Conservation (phyloP, 371 early-diverging fungal genomes). For the Mortierella sp. region DNA sequence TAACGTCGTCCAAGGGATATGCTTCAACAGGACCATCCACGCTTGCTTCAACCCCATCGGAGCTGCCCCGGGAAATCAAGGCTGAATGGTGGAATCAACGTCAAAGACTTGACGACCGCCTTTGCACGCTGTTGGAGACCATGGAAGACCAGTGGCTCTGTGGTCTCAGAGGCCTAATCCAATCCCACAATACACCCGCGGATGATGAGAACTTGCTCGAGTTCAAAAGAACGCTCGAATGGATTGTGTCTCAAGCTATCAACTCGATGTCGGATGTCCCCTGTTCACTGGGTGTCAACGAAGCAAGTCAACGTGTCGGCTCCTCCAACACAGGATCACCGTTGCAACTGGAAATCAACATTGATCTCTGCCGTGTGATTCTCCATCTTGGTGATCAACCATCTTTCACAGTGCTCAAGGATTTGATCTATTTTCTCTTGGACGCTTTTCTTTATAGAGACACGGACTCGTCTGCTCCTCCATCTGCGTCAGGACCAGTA, state of each 20-base stretch:
- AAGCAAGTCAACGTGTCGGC: not conserved
- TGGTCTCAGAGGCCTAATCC: conserved; percentile 71
- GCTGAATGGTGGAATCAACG: conserved; percentile 84
- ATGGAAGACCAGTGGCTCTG: conserved; percentile 87
- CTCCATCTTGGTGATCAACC: conserved; percentile 67
- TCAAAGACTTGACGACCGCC: conserved; percentile 69
- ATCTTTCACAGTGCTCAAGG: conserved; percentile 64
- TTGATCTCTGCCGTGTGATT: conserved; percentile 66
- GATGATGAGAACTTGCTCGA: conserved; percentile 21
- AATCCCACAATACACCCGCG: conserved; percentile 34
- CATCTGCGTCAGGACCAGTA: conserved; percentile 42
- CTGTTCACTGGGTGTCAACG: conserved; percentile 1
- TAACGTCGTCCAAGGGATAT: conserved; percentile 16
- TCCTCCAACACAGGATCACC: not conserved
- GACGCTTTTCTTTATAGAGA: conserved; percentile 69
- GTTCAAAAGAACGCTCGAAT: conserved; percentile 37
- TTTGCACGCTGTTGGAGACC: conserved; percentile 65
- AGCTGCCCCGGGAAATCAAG: conserved; percentile 65
- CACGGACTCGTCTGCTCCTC: conserved; percentile 45
- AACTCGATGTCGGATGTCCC: conserved; percentile 15
- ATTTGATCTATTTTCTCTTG: conserved; percentile 75
- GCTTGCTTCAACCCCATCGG: conserved; percentile 17
- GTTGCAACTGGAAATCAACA: conserved; percentile 57
- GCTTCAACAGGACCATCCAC: not conserved
- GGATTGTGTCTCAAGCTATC: conserved; percentile 32